Conservation (phyloP, 805 yeast genomes). For the Kodamaea restingae region DNA sequence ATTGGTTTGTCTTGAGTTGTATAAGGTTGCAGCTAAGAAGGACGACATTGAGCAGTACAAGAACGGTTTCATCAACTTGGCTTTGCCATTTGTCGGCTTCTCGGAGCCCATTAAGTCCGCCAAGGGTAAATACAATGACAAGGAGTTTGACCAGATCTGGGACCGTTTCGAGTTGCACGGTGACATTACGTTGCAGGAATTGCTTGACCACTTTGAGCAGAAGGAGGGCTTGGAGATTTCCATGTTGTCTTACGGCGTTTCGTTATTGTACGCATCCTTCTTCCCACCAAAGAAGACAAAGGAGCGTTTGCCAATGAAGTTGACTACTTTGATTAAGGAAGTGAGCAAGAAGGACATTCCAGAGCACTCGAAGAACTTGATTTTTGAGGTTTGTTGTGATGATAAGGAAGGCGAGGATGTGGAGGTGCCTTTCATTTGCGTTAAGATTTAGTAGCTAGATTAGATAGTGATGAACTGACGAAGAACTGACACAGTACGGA, state of each 20-base stretch:
- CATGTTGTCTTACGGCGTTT: slow-evolving; percentile 89
- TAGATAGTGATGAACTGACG: neutral
- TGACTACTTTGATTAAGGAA: slow-evolving; percentile 75
- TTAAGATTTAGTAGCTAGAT: slow-evolving; percentile 31
- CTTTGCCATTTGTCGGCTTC: slow-evolving; percentile 93
- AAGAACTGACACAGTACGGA: no score
- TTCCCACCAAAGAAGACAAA: slow-evolving; percentile 86
- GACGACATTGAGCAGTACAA: slow-evolving; percentile 78
- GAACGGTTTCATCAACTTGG: slow-evolving; percentile 89
- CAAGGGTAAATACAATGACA: slow-evolving; percentile 74
- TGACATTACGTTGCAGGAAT: slow-evolving; percentile 68
- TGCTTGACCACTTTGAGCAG: slow-evolving; percentile 70
- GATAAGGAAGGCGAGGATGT: slow-evolving; percentile 93
- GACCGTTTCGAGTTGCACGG: slow-evolving; percentile 84
- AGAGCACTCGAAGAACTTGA: slow-evolving; percentile 66
- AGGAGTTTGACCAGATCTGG: slow-evolving; percentile 87
- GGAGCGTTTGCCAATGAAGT: slow-evolving; percentile 64
- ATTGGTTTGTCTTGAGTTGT: slow-evolving; percentile 82
- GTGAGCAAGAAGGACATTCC: slow-evolving; percentile 83
- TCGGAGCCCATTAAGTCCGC: slow-evolving; percentile 92
- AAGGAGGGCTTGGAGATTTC: slow-evolving; percentile 83
- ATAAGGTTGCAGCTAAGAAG: slow-evolving; percentile 79
- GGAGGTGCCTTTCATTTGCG: slow-evolving; percentile 83
- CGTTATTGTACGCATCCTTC: slow-evolving; percentile 87
- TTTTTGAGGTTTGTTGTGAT: slow-evolving; percentile 89